Evolutionary conservation across 495 filamentous ascomycete species (phyloP).

Genomic region (Penicillium taxi): DNA sequence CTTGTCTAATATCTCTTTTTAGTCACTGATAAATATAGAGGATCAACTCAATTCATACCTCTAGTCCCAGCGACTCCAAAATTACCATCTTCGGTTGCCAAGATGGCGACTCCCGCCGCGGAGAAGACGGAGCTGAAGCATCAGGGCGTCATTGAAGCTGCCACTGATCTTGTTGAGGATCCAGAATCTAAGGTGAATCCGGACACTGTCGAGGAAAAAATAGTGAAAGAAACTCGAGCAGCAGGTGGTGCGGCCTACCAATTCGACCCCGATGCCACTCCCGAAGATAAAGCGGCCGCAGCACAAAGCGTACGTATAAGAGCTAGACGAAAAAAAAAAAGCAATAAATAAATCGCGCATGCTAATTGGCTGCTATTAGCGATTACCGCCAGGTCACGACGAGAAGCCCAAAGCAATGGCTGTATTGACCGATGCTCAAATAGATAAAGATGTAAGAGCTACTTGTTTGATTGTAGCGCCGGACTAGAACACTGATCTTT

Average conservation of each 20-base stretch:
- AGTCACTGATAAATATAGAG: too few species aligned
- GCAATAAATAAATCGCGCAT: neutral
- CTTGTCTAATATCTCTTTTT: too few species aligned
- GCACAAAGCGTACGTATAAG: conserved; percentile 59
- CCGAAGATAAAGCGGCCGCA: conserved; percentile 75
- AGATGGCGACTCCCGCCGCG: conserved; percentile 33
- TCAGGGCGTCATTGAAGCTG: conserved; percentile 63
- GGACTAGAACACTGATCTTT: too few species aligned
- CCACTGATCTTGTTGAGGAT: conserved; percentile 50
- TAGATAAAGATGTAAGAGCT: neutral
- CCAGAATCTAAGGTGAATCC: conserved; percentile 60
- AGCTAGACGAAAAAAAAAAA: neutral
- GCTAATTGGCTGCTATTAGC: conserved; percentile 29
- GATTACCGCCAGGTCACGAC: conserved; percentile 51
- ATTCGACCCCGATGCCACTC: conserved; percentile 79
- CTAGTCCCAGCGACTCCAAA: neutral
- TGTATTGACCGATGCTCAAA: conserved; percentile 55
- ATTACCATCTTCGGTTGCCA: conserved; percentile 13
- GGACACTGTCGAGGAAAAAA: conserved; percentile 57
- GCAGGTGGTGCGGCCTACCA: conserved; percentile 71
- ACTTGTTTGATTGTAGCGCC: too few species aligned
- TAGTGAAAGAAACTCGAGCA: conserved; percentile 67
- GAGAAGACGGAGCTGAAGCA: conserved; percentile 59
- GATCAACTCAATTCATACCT: conserved; percentile 1
- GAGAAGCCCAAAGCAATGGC: conserved; percentile 59